Percentiles rank a stretch among this genome's conserved stretches.
phyloP scores from a whole-genome alignment of 257 asterid genomes.

The Salvia hispanica region DNA sequence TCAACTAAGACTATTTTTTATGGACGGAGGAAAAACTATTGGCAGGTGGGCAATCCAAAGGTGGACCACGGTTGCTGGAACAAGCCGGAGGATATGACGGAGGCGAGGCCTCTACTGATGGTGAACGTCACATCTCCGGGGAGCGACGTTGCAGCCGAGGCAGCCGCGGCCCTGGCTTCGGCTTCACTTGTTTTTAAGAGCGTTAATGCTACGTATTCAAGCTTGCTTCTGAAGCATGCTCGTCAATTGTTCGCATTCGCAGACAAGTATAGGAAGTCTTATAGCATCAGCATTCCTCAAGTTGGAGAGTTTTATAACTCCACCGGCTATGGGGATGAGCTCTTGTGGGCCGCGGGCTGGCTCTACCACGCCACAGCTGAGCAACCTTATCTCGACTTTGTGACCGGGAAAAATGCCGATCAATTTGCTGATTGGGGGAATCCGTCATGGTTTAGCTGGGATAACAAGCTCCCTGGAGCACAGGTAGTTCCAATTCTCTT shows the following conservation, averaged over 20 bases:
- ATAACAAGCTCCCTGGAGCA: conserved; percentile 78
- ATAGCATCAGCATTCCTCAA: conserved; percentile 70
- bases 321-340: conserved; percentile 92
- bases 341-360: conserved; percentile 96
- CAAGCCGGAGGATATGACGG: conserved; percentile 73
- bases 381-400: conserved; percentile 52
- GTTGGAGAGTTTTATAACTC: conserved; percentile 72
- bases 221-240: conserved; percentile 67
- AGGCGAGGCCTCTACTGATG: conserved; percentile 59
- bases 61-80: conserved; percentile 83
- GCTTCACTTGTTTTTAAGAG: conserved; percentile 74
- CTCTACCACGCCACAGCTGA: conserved; percentile 86
- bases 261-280: conserved; percentile 57
- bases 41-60: conserved; percentile 70
- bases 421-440: conserved; percentile 63
- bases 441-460: conserved; percentile 98
- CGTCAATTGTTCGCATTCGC: conserved; percentile 69
- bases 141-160: conserved; percentile 84
- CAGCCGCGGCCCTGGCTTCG: conserved; percentile 89
- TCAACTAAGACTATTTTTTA: no score
- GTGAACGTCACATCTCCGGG: conserved; percentile 71
- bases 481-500: conserved; percentile 47
- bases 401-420: conserved; percentile 61
- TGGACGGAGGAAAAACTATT: not conserved
- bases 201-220: conserved; percentile 53